phyloP scores from a whole-genome alignment of 371 early-diverging fungal species.

The Apophysomyces sp. region DNA sequence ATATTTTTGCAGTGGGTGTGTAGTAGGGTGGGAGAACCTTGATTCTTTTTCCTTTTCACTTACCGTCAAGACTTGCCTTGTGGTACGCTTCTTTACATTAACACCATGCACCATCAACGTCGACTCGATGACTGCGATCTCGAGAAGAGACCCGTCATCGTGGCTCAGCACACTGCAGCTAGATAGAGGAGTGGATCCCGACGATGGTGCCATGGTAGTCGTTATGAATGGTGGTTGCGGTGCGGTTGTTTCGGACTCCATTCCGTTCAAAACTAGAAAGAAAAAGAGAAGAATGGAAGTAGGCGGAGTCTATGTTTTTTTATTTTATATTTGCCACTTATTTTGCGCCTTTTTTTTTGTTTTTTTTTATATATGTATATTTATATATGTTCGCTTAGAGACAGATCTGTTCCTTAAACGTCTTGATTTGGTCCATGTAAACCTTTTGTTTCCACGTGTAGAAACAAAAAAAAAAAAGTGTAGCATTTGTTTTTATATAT shows the following conservation, averaged over 20 bases:
- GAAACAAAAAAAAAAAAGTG: neutral
- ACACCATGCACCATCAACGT: constrained; percentile 19
- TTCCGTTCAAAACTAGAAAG: neutral
- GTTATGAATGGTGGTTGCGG: neutral
- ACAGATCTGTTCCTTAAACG: neutral
- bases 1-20: too few species aligned
- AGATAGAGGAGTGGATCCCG: constrained; percentile 1
- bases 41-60: neutral
- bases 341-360: too few species aligned
- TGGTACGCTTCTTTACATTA: constrained; percentile 4
- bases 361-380: neutral
- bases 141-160: constrained; percentile 17
- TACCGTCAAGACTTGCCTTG: constrained; percentile 7
- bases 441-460: neutral
- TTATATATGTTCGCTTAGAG: neutral
- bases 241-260: neutral
- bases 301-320: neutral
- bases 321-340: neutral
- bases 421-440: neutral
- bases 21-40: too few species aligned
- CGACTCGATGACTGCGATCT: constrained; percentile 29
- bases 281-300: neutral
- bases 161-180: constrained; percentile 14
- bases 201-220: neutral
- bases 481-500: neutral